Evolutionary conservation across 805 yeast genomes (phyloP), one percentile per base, ranked within the genome.

Genomic region (Novakomyces olei): DNA sequence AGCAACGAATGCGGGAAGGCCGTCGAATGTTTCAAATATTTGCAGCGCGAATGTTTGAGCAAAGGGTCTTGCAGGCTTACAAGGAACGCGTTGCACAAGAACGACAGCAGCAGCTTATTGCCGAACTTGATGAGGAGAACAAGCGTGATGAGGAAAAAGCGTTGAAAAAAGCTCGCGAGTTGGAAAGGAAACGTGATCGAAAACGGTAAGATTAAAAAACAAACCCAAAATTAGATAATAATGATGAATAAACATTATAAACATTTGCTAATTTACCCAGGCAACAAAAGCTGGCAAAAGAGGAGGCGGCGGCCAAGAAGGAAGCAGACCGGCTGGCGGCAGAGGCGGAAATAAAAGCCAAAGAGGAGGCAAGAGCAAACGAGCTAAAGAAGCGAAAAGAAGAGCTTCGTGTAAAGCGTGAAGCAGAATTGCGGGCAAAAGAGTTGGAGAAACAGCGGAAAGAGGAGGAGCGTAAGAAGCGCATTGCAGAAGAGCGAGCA

Each of bases 41-140:
- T 35, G 77, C 83, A 1, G 73, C 88, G 4, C 69, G 78, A 34
- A 60, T 79, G 47, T 63, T 83, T 42, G 78, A 76, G 44, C 71
- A 68, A 41, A 64, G 80, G 29, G 65, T 83, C 20, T 59, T 76
- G 44, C 67, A 64, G 19, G 78, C 92, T 0, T 81, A 72, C 46
- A 75, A 76, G 39, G 83, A 74, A 43, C 74, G 69, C 40, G 67
- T 75, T 30, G 83, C 92, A 8, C 79, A 74, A 37, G 88, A 76
- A 43, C 50, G 58, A 8, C 59, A 53, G 44, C 48, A 40, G 42
- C 45, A 45, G 39, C 49, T 55, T 19, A 43, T 55, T 37, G 44
- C 43, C 26, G 49, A 43, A 19, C 40, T 47, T 29, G 49, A 47
- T 12, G 41, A 48, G 26, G 46, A 47, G 30, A 40, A 38, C 31